Base-by-base conservation (phyloP, 345 rosid species). In the Stellera chamaejasme region DNA sequence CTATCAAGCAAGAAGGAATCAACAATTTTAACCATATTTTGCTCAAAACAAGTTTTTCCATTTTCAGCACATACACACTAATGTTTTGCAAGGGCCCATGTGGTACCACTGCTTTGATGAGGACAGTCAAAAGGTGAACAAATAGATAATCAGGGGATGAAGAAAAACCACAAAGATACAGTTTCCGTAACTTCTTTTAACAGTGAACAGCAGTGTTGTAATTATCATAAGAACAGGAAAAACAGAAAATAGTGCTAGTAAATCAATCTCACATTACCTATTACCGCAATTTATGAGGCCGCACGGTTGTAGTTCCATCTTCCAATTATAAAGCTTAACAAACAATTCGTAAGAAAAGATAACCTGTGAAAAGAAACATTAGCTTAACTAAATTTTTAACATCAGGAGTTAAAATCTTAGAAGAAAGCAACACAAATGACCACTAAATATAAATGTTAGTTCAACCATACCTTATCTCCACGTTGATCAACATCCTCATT, bases 271-370 rank as follows among this genome's bases (percentile, higher is more conserved):
- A 16, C 56, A 55, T 70, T 65, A 94, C 99, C 95, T 94, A 76
- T 94, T 94, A 28, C 97, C 96, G 61, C 93, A 81, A 62, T 94
- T 94, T 62, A 74, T 75, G 55, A 94, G 85, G 43, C 99, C 99
- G 66, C 82, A 82, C 26, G 99, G 99, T 67, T 66, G 79, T 62
- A 90, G 71, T 62, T 85, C 88, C 56, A 63, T 76, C 69, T 83
- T 83, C 67, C 73, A 77, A 49, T 66, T 69, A 72, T 90, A 90
- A 54, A 94, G 75, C 75, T 83, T 85, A 47, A 82, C 80, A 77
- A 94, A 94, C 16, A 68, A 68, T 55, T 90, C 90, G 51, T 94
- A 94, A 56, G 89, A 61, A 73, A 90, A 90, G 63, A 85, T 75
- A 14, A 77, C 87, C 99, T 94, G 83, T 51, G 74, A 68, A 58